Percentiles rank a stretch among this genome's conserved stretches.
Conservation (phyloP, 768 basidiomycete species). For the Goffeauzyma gilvescens region DNA sequence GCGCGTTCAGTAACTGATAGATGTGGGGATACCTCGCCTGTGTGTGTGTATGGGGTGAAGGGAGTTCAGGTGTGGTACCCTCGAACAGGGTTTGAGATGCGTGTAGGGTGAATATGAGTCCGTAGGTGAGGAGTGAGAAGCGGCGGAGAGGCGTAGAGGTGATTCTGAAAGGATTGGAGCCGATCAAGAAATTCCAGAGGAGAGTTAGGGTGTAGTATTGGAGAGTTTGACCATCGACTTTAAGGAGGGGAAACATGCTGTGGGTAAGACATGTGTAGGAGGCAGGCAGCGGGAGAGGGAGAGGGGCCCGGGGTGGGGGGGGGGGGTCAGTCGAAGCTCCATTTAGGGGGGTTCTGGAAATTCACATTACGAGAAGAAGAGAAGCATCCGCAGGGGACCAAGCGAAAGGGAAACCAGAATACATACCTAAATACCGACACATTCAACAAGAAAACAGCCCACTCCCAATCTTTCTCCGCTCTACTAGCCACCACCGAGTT, state of each 20-base stretch:
- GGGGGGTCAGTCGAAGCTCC: no score
- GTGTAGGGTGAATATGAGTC: no score
- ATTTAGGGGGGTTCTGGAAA: no score
- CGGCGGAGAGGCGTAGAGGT: conserved; percentile 10
- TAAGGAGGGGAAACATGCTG: conserved; percentile 84
- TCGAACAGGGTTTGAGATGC: no score
- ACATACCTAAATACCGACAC: conserved; percentile 70
- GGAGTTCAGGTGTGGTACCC: not conserved
- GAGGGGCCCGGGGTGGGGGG: no score
- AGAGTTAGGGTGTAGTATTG: conserved; percentile 52
- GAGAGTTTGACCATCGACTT: conserved; percentile 53
- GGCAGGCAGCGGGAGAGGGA: no score
- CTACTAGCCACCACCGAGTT: conserved; percentile 7
- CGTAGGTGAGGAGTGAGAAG: no score
- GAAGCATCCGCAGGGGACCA: no score
- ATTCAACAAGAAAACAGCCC: conserved; percentile 60
- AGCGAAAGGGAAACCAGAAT: not conserved
- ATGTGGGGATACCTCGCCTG: conserved; percentile 68
- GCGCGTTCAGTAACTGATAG: conserved; percentile 65
- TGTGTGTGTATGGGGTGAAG: conserved; percentile 37
- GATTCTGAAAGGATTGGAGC: conserved; percentile 30
- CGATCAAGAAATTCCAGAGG: conserved; percentile 68
- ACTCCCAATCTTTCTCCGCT: conserved; percentile 43
- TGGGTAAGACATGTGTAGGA: not conserved
- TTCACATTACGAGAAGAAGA: not conserved